Base-by-base conservation (phyloP, 1,139 yeast species). In the Candida sp. region DNA sequence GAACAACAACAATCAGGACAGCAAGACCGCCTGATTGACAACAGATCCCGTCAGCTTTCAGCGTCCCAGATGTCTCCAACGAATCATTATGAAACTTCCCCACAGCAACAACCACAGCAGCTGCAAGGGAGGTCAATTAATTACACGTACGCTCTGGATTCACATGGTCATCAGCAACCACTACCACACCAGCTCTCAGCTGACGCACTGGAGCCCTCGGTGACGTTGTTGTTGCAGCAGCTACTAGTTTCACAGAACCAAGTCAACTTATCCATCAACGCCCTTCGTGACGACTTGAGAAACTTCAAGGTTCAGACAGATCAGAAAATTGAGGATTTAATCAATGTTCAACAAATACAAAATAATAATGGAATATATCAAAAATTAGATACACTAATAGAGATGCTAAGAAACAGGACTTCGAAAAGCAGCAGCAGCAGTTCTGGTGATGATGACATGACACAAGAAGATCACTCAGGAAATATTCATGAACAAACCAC, bases 211-310 rank as follows among this genome's bases (percentile, higher is more conserved):
- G 42, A 31, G 7, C 44, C 34, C 2, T 12, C 39, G 17, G 34
- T 32, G 11, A n/a, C 41, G 28, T 34, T 27, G 2, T 39, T 31
- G 49, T 43, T 48, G 47, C 48, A 45, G 33, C 45, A 45, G 42
- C 28, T 48, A 12, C n/a, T 44, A n/a, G 26, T 38, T 8, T 35
- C 41, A n/a, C 58, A 54, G 27, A 31, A 52, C n/a, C 53, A 50
- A 34, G 57, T 54, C 34, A 47, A 28, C 22, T 41, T 51, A 22
- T 62, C 59, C 31, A 47, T 61, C 9, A 53, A 52, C 34, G 60
- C 57, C 31, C 51, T 61, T 33, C 51, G 56, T 34, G 55, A 54
- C 31, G 65, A 61, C 44, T 52, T 61, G 42, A 40, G 55, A 35
- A 48, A 50, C 23, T 61, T 60, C 42, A 60, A 57, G 42, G 44